A percentile compares a stretch with the other conserved stretches of the same genome.
phyloP scores from a whole-genome alignment of 371 early-diverging fungal genomes.

The Cokeromyces recurvatus region DNA sequence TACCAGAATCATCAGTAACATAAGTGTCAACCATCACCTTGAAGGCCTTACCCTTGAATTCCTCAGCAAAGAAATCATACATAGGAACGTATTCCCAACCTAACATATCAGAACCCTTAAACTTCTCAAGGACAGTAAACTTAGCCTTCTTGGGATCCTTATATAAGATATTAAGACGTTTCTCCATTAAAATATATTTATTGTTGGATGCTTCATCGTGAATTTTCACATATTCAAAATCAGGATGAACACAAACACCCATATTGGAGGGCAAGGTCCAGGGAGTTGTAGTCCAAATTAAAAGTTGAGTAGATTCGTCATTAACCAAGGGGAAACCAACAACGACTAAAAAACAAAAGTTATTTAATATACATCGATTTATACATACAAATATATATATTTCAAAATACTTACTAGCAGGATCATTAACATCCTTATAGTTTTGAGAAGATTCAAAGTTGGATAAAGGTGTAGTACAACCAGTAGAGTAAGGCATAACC shows the following conservation, averaged over 20 bases:
- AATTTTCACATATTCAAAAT: conserved; percentile 95
- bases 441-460: conserved; percentile 99
- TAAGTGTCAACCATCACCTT: conserved; percentile 88
- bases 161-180: conserved; percentile 84
- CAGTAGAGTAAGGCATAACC: conserved; percentile 99
- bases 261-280: conserved; percentile 99
- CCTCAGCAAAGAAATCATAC: conserved; percentile 80
- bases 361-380: not conserved
- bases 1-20: conserved; percentile 97
- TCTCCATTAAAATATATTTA: conserved; percentile 84
- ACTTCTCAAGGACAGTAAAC: conserved; percentile 76
- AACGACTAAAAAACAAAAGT: conserved; percentile 53
- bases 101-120: conserved; percentile 82
- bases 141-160: conserved; percentile 95
- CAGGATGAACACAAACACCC: conserved; percentile 93
- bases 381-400: too few species aligned
- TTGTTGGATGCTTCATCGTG: conserved; percentile 75
- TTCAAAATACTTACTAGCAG: conserved; percentile 65
- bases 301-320: conserved; percentile 77
- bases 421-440: conserved; percentile 99
- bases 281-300: conserved; percentile 99
- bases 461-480: conserved; percentile 94
- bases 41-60: conserved; percentile 82
- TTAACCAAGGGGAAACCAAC: conserved; percentile 92
- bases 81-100: conserved; percentile 93